phyloP scores from a whole-genome alignment of 805 yeast species.

The Candida dajiaensis region DNA sequence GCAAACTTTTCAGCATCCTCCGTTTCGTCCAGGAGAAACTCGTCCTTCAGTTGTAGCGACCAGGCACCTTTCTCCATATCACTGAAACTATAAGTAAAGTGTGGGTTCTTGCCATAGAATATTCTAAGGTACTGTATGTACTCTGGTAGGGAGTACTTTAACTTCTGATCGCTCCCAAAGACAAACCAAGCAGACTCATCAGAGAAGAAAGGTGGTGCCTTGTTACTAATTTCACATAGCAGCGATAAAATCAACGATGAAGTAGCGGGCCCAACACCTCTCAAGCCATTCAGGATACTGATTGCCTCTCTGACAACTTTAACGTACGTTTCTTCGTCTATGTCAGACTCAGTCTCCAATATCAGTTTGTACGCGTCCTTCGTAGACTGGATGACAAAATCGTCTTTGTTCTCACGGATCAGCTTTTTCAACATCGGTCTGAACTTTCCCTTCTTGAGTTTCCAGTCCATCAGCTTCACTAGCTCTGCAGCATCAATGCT shows the following conservation, averaged over 20 bases:
- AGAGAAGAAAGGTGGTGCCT: conserved; percentile 24
- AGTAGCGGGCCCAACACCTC: conserved; percentile 26
- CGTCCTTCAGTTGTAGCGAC: conserved; percentile 12
- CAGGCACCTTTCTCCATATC: conserved; percentile 20
- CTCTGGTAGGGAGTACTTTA: conserved; percentile 19
- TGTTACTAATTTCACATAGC: conserved; percentile 7
- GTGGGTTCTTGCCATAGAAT: conserved; percentile 10
- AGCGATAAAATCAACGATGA: conserved; percentile 20
- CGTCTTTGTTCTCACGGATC: conserved; percentile 16
- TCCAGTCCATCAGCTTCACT: conserved; percentile 22
- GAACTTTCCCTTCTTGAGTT: conserved; percentile 23
- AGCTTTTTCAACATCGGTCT: conserved; percentile 21
- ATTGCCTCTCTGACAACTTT: conserved; percentile 8
- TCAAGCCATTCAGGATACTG: conserved; percentile 5
- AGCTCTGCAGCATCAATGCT: conserved; percentile 16
- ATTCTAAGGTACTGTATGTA: conserved; percentile 12
- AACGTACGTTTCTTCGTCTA: conserved; percentile 7
- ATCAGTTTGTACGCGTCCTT: conserved; percentile 10
- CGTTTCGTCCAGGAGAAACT: background rate
- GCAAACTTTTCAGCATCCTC: background rate
- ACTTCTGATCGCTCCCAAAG: conserved; percentile 11
- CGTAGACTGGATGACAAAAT: conserved; percentile 7
- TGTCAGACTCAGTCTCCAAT: background rate
- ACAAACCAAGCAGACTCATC: conserved; percentile 20
- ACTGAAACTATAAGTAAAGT: conserved; percentile 10